Evolutionary conservation across 2,329 filamentous ascomycete genomes (phyloP).

Genomic region (Lojkania enalia): DNA sequence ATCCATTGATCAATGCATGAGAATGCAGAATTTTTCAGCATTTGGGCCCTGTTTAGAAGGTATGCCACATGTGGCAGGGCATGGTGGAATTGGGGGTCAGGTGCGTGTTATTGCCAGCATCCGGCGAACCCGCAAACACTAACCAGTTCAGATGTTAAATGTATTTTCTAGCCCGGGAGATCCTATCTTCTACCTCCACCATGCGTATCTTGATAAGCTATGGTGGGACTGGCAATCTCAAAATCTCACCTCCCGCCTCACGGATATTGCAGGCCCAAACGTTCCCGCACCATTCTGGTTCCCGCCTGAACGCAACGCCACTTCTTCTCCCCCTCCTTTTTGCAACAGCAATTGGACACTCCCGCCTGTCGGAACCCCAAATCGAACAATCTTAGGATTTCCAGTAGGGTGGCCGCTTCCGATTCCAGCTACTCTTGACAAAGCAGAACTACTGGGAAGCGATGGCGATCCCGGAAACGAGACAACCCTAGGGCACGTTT

Average conservation of each 20-base stretch:
- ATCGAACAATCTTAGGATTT: constrained; percentile 2
- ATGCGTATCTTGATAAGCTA: constrained; percentile 27
- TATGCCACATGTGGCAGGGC: constrained; percentile 16
- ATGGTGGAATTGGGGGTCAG: constrained; percentile 22
- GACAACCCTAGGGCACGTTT: constrained; percentile 23
- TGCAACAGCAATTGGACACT: neutral
- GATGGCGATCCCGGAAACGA: constrained; percentile 21
- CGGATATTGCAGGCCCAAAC: constrained; percentile 20
- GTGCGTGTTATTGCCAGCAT: constrained; percentile 7
- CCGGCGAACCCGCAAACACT: neutral
- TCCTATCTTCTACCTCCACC: constrained; percentile 28
- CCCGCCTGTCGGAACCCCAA: neutral
- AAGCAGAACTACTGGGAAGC: neutral
- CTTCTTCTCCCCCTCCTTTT: neutral
- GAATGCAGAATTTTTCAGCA: constrained; percentile 7
- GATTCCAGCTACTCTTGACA: neutral
- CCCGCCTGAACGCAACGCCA: neutral
- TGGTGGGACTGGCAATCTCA: constrained; percentile 26
- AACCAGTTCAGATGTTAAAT: constrained; percentile 21
- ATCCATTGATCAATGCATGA: constrained; percentile 15
- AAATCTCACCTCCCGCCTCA: constrained; percentile 8
- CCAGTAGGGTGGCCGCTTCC: constrained; percentile 5
- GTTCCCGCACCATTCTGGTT: neutral
- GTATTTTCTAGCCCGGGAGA: constrained; percentile 22
- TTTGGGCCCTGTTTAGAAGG: constrained; percentile 20